Conservation (phyloP, 2,329 filamentous ascomycete species). For the Xylariaceae sp. region DNA sequence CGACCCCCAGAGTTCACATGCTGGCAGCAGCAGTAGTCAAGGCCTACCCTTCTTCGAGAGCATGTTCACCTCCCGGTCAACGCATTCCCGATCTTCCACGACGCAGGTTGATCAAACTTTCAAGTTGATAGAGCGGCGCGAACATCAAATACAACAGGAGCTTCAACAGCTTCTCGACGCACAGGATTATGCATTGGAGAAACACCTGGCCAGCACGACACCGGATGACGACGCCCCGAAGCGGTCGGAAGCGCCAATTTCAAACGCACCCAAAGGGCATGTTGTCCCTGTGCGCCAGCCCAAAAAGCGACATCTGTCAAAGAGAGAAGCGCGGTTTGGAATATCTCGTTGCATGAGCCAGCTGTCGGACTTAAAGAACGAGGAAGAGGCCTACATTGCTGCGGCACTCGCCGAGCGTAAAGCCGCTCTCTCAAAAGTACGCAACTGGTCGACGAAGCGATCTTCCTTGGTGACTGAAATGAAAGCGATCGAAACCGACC, state of each 20-base stretch:
- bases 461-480: slow-evolving; percentile 49
- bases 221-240: slow-evolving; percentile 12
- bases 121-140: slow-evolving; percentile 37
- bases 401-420: slow-evolving; percentile 53
- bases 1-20: slow-evolving; percentile 13
- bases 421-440: slow-evolving; percentile 53
- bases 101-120: slow-evolving; percentile 29
- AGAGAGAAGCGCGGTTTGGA: slow-evolving; percentile 59
- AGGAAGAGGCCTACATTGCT: slow-evolving; percentile 59
- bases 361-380: slow-evolving; percentile 59
- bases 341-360: slow-evolving; percentile 59
- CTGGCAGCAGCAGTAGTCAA: slow-evolving; percentile 11
- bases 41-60: slow-evolving; percentile 28
- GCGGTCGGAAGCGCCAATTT: slow-evolving; percentile 17
- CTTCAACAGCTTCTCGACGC: slow-evolving; percentile 55
- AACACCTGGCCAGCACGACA: slow-evolving; percentile 29
- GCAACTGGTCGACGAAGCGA: slow-evolving; percentile 46
- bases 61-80: slow-evolving; percentile 24
- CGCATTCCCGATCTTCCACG: slow-evolving; percentile 15
- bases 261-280: slow-evolving; percentile 15
- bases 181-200: slow-evolving; percentile 49
- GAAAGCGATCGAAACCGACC: slow-evolving; percentile 48
- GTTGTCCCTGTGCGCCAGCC: slow-evolving; percentile 59
- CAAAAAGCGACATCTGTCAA: slow-evolving; percentile 46
- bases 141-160: slow-evolving; percentile 50